Base-by-base conservation (phyloP, 2,329 filamentous ascomycete species). In the Whalleya microplaca region DNA sequence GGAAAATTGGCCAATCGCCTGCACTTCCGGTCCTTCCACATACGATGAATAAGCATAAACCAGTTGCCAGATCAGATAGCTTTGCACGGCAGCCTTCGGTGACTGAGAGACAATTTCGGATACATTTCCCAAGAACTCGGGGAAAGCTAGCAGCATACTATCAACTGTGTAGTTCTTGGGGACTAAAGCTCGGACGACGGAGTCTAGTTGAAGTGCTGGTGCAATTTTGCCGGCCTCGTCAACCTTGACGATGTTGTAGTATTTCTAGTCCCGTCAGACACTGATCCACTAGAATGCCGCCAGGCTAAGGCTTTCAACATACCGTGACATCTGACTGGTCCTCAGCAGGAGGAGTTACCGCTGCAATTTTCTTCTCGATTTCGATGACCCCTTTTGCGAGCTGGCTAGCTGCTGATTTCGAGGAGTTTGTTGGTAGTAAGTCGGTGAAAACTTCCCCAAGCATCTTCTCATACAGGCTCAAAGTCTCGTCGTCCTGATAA, bases 21-120 rank as follows among this genome's bases (percentile, higher is more conserved):
- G 79, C 14, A 89, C 69, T 45, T 82, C 81, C 18, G 84, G 79
- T 14, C 84, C 80, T 54, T 90, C 83, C 23, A 91, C 76, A 21
- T 76, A 78, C 2, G 71, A 66, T 20, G 78, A 75, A 65, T 84
- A 84, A 1, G 74, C 69, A 47, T 84, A 76, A 12, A 90, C 80
- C 14, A 82, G 71, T 63, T 87, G 87, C 86, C 87, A 89, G 21
- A 84, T 70, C 57, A 90, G 78, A 66, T 86, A 90, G n/a, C 78
- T 76, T 58, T 85, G 80, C 2, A 91, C 67, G 0, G 83, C 79
- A 42, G 86, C 81, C 48, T 78, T 76, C 0, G 81, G 71, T 1
- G 84, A 84, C 2, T 79, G 72, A 1, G 77, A 71, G 19, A 91
- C 64, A 40, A 88, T 81, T 1, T 74, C 67, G 5, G 84, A 82